Percentiles rank a stretch among this genome's conserved stretches.
Conservation (phyloP, 495 filamentous ascomycete genomes). For the Usnea hakonensis region DNA sequence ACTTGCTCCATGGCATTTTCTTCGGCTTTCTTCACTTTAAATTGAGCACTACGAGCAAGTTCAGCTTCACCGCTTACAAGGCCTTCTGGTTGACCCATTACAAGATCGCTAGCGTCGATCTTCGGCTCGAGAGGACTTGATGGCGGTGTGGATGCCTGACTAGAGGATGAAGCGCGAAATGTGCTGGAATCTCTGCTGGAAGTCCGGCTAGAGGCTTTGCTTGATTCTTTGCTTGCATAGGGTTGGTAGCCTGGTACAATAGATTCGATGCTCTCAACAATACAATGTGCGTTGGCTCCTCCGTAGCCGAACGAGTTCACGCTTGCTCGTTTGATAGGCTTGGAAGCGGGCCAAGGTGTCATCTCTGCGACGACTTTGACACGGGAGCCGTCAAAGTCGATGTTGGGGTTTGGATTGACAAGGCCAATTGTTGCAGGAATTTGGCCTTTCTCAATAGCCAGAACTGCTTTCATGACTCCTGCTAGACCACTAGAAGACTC, state of each 20-base stretch:
- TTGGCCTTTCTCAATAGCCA: conserved; percentile 40
- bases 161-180: not conserved
- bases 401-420: conserved; percentile 42
- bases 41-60: too few species aligned
- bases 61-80: too few species aligned
- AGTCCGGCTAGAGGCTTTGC: not conserved
- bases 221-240: not conserved
- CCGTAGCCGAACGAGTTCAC: conserved; percentile 58
- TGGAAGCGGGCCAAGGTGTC: conserved; percentile 21
- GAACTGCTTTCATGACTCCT: conserved; percentile 47
- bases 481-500: conserved; percentile 51
- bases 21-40: too few species aligned
- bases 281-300: conserved; percentile 49
- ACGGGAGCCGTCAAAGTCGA: conserved; percentile 28
- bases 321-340: conserved; percentile 44
- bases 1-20: too few species aligned
- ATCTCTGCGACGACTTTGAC: conserved; percentile 21
- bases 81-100: too few species aligned
- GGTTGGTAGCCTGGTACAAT: not conserved
- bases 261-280: conserved; percentile 36
- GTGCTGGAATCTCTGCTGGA: not conserved
- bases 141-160: too few species aligned
- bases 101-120: too few species aligned
- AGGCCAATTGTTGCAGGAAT: conserved; percentile 49
- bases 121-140: too few species aligned